Percentiles rank a stretch among this genome's conserved stretches.
Evolutionary conservation across 2,329 filamentous ascomycete species (phyloP).

Genomic region (Fusarium musae): DNA sequence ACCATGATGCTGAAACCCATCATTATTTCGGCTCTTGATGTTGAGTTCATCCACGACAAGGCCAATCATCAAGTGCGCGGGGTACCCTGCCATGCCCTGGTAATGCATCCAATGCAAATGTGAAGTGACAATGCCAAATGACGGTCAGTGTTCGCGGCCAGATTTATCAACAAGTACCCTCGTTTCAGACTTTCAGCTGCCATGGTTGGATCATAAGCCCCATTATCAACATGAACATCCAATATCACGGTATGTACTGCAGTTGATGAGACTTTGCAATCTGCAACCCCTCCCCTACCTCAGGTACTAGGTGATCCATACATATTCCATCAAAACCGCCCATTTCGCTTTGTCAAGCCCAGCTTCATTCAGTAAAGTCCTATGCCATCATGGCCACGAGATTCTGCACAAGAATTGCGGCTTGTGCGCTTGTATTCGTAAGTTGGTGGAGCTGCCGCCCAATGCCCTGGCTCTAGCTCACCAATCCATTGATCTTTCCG

Average conservation of each 20-base stretch:
- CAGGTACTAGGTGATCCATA: neutral
- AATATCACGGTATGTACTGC: constrained; percentile 2
- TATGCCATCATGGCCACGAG: neutral
- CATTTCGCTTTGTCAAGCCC: constrained; percentile 5
- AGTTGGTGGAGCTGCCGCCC: constrained; percentile 5
- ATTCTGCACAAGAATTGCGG: constrained; percentile 7
- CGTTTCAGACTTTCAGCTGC: constrained; percentile 28
- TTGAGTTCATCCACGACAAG: neutral
- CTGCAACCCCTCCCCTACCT: neutral
- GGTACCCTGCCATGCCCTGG: constrained; percentile 17
- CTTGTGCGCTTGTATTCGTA: constrained; percentile 13
- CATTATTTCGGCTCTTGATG: constrained; percentile 18
- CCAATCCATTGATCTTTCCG: constrained; percentile 14
- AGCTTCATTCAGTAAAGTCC: neutral
- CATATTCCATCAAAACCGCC: neutral
- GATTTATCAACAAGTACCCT: neutral
- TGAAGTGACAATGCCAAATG: neutral
- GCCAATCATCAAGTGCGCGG: constrained; percentile 25
- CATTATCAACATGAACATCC: neutral
- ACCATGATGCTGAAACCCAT: constrained; percentile 37
- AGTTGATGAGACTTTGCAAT: neutral
- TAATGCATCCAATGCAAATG: neutral
- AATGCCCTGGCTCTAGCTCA: neutral
- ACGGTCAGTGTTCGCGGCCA: neutral
- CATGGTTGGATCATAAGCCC: constrained; percentile 4